These are phyloP conservation scores for Lactifluus piperatus DNA, from an alignment of 768 basidiomycete species.

Conservation along the genomic window DNA sequence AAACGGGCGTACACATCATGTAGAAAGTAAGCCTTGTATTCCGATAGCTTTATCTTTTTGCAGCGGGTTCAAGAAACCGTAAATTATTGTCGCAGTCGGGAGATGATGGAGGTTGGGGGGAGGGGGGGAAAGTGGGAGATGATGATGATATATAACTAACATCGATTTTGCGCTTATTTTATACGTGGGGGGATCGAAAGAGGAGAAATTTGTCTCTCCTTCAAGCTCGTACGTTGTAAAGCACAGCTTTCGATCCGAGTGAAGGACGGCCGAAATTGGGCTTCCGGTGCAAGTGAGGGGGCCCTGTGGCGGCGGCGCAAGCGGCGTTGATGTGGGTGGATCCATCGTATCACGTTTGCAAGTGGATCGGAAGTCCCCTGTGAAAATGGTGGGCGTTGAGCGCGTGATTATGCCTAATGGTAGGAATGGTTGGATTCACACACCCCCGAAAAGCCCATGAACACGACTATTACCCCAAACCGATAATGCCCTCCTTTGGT, in stretches of 20 bases:
- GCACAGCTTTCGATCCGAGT: too few relatives aligned
- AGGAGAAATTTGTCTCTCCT: background rate
- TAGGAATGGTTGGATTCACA: too few relatives aligned
- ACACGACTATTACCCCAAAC: too few relatives aligned
- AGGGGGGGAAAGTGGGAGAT: background rate
- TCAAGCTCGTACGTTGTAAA: background rate
- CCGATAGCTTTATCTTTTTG: slow-evolving; percentile 4
- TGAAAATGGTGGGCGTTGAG: too few relatives aligned
- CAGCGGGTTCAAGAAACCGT: background rate
- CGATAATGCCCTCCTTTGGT: too few relatives aligned
- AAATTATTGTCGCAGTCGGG: background rate
- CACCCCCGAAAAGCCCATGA: too few relatives aligned
- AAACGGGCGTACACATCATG: background rate
- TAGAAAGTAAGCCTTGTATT: slow-evolving; percentile 7
- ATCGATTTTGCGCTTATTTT: slow-evolving; percentile 1
- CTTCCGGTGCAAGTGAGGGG: background rate
- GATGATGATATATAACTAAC: background rate
- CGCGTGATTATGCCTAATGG: too few relatives aligned
- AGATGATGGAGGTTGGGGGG: background rate
- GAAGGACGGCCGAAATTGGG: background rate
- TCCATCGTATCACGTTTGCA: background rate
- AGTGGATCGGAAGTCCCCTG: too few relatives aligned
- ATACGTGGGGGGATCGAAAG: background rate
- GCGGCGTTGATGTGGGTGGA: background rate
- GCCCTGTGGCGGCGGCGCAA: background rate